Evolutionary conservation across 257 asterid species (phyloP), one percentile per base, ranked within the genome.

Genomic region (Thymus quinquecostatus): DNA sequence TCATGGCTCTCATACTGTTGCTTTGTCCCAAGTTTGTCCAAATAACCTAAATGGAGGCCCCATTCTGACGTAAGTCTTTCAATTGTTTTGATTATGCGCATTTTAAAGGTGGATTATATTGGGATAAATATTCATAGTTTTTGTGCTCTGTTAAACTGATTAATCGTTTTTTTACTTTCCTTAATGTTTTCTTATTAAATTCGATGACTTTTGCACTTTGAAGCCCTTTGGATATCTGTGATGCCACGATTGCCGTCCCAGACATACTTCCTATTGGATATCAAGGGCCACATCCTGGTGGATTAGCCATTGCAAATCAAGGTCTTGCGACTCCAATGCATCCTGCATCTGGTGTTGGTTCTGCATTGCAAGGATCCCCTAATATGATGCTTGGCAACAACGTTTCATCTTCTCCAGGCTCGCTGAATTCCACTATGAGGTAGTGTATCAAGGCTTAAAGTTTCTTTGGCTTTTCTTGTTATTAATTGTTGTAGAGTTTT

Each of bases 171-270:
- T 9, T 56, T 6, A 6, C 54, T 62, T 65, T 67, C 53, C 53
- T 32, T 62, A 76, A 51, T 79, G 33, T 41, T 74, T 40, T 32
- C 41, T 64, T 64, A 47, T 68, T 4, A 54, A 69, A 41, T 53
- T 66, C 29, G 28, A 33, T 58, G 53, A 41, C 45, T 21, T 57
- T 75, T 82, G 78, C 71, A 74, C 41, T 78, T 49, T 86, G 82
- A 80, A 95, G 99, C 59, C 99, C 99, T 78, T 79, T 90, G 85
- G 96, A 92, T 77, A 83, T 95, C 69, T 87, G 91, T 75, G 97
- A 90, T 74, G 81, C 90, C 57, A 73, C 73, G 51, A 28, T 77
- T 67, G 59, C 87, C 74, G 85, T 84, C 78, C 76, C 86, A 30
- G 99, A 95, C 54, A 67, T 82, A n/a, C 78, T 67, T 60, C 64